These are phyloP conservation scores for Nakazawaea holstii DNA, from an alignment of 805 yeast species.

Conservation along the genomic window DNA sequence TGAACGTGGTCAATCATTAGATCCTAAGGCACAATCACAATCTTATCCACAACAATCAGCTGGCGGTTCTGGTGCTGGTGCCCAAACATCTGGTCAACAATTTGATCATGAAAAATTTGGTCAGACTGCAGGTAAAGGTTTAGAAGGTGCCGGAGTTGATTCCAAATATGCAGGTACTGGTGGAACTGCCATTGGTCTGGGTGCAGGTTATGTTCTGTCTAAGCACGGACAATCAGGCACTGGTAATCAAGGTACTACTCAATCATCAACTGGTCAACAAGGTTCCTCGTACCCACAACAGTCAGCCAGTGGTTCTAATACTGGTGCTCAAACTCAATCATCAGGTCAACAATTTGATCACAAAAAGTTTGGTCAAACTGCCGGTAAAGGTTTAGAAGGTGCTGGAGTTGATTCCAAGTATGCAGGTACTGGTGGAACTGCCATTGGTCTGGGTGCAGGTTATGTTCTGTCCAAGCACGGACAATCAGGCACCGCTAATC, in stretches of 20 bases:
- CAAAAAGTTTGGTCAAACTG: background rate
- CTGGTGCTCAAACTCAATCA: background rate
- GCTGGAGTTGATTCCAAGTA: background rate
- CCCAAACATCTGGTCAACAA: background rate
- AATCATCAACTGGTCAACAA: background rate
- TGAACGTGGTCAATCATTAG: background rate
- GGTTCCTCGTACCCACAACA: background rate
- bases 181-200: background rate
- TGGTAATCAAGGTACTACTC: background rate
- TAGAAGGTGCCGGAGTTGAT: background rate
- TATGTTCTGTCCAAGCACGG: conserved; percentile 1
- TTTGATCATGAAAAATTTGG: background rate
- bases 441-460: conserved; percentile 2
- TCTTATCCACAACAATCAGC: background rate
- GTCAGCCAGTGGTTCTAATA: background rate
- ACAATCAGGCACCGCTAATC: background rate
- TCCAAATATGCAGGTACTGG: background rate
- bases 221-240: background rate
- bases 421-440: background rate
- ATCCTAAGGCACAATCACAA: background rate
- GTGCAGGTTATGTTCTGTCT: background rate
- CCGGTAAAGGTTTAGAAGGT: background rate
- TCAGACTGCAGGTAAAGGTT: background rate
- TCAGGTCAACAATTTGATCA: background rate
- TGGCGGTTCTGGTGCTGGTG: background rate